phyloP scores from a whole-genome alignment of 2,329 filamentous ascomycete species.

The Colletotrichum chrysophilum region DNA sequence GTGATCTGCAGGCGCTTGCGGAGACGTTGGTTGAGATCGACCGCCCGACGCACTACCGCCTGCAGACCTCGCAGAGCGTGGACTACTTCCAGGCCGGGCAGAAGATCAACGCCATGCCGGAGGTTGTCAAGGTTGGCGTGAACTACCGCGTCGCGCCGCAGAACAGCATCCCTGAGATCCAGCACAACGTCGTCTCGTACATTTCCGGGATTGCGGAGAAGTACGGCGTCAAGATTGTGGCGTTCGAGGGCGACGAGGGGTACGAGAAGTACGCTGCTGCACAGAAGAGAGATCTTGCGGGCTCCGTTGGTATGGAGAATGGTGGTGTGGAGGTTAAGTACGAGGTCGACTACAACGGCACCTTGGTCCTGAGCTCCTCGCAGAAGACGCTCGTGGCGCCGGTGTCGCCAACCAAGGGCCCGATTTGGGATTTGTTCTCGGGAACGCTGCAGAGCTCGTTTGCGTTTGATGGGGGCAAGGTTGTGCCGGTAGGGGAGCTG shows the following conservation, averaged over 20 bases:
- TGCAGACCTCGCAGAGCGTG: conserved; percentile 16
- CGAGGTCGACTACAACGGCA: conserved; percentile 17
- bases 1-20: conserved; percentile 34
- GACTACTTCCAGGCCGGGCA: conserved; percentile 20
- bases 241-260: conserved; percentile 7
- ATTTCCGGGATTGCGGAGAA: not conserved
- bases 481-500: conserved; percentile 10
- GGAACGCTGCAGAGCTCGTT: conserved; percentile 15
- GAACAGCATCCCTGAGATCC: conserved; percentile 19
- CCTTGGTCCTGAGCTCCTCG: not conserved
- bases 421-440: conserved; percentile 13
- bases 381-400: conserved; percentile 13
- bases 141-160: conserved; percentile 19
- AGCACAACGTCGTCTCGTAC: conserved; percentile 13
- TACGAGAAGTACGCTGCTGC: not conserved
- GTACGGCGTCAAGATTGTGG: conserved; percentile 9
- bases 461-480: conserved; percentile 8
- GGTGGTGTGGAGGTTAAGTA: not conserved
- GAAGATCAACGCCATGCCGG: conserved; percentile 21
- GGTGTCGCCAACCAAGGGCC: conserved; percentile 1
- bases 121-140: conserved; percentile 10
- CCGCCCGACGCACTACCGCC: conserved; percentile 10
- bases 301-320: not conserved
- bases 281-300: not conserved
- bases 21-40: conserved; percentile 24